Percentiles rank a stretch among this genome's conserved stretches.
Conservation (phyloP, 805 yeast species). For the Kregervanrija fluxuum region DNA sequence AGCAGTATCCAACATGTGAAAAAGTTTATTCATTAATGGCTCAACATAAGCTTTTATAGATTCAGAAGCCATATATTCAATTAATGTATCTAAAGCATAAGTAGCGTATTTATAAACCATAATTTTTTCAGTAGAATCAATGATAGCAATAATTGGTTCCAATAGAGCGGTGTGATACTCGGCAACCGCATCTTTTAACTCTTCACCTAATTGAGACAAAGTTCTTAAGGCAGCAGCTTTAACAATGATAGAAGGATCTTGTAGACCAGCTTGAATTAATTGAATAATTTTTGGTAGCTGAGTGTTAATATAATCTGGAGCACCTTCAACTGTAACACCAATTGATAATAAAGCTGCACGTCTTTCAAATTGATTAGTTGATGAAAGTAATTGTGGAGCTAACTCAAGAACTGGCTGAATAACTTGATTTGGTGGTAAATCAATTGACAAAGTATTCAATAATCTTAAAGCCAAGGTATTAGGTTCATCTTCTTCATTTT, state of each 20-base stretch:
- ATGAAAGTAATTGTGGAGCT: slow-evolving; percentile 47
- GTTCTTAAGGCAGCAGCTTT: slow-evolving; percentile 82
- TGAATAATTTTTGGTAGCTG: slow-evolving; percentile 71
- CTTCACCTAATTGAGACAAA: slow-evolving; percentile 68
- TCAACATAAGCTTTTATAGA: slow-evolving; percentile 74
- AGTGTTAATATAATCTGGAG: slow-evolving; percentile 83
- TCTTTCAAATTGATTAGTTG: slow-evolving; percentile 68
- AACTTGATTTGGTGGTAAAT: slow-evolving; percentile 90
- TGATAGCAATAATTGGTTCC: slow-evolving; percentile 79
- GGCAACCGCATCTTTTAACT: slow-evolving; percentile 79
- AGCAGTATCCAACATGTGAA: slow-evolving; percentile 74
- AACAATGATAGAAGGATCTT: slow-evolving; percentile 67
- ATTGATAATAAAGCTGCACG: slow-evolving; percentile 81
- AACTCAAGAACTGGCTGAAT: slow-evolving; percentile 70
- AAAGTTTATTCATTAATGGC: slow-evolving; percentile 83
- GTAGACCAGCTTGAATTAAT: slow-evolving; percentile 65
- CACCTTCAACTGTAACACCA: slow-evolving; percentile 82
- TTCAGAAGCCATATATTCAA: slow-evolving; percentile 86
- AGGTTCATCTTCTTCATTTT: slow-evolving; percentile 86
- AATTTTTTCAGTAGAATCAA: slow-evolving; percentile 77
- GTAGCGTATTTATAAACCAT: slow-evolving; percentile 88
- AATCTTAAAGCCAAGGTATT: slow-evolving; percentile 71
- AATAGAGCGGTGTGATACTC: slow-evolving; percentile 75
- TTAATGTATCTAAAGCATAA: slow-evolving; percentile 80
- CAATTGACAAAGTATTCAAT: slow-evolving; percentile 68